These are phyloP conservation scores for Salix brachista DNA, from an alignment of 345 rosid species.

Conservation along the genomic window DNA sequence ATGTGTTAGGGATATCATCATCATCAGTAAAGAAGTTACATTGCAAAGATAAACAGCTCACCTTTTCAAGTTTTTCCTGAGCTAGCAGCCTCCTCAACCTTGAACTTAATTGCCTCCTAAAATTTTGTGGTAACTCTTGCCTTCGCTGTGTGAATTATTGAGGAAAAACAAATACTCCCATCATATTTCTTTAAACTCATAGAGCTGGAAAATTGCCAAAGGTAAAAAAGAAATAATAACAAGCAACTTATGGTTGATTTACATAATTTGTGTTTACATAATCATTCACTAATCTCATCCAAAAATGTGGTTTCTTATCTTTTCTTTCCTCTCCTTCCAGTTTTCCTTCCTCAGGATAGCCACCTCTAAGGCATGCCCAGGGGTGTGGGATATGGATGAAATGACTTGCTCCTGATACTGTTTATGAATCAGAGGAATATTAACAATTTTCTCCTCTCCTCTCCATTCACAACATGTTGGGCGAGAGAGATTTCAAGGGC, in stretches of 20 bases:
- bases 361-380: not conserved
- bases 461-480: not conserved
- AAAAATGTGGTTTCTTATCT: not conserved
- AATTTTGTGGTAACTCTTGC: slow-evolving; percentile 60
- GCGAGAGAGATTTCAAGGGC: not conserved
- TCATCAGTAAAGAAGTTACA: not conserved
- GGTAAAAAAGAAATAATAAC: not conserved
- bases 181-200: not conserved
- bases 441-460: not conserved
- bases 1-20: not conserved
- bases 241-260: not conserved
- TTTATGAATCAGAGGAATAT: not conserved
- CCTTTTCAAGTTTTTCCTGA: slow-evolving; percentile 81
- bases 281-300: not conserved
- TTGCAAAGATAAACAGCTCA: slow-evolving; percentile 18
- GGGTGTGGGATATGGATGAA: not conserved
- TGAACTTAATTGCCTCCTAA: slow-evolving; percentile 64
- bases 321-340: not conserved
- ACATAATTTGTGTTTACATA: not conserved
- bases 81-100: slow-evolving; percentile 74
- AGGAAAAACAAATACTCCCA: slow-evolving; percentile 1
- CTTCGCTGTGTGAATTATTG: slow-evolving; percentile 54
- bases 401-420: not conserved
- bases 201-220: not conserved
- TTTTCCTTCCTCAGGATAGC: not conserved